These are phyloP conservation scores for Fusarium sp. DNA, from an alignment of 2,329 filamentous ascomycete genomes.

Conservation along the genomic window DNA sequence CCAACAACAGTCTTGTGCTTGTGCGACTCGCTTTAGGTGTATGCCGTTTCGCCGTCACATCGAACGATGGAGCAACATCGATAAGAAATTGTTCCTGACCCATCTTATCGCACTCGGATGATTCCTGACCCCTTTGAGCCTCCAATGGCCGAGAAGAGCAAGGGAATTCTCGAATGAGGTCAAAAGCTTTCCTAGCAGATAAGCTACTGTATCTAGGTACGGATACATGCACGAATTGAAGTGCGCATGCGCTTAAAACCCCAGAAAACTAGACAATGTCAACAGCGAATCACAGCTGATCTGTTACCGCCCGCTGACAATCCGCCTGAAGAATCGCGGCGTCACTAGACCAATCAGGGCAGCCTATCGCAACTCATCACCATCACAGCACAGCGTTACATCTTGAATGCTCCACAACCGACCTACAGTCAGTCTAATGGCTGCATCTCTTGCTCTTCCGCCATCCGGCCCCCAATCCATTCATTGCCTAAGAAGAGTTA, in stretches of 20 bases:
- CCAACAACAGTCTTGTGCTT: slow-evolving; percentile 33
- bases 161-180: slow-evolving; percentile 23
- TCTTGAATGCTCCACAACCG: slow-evolving; percentile 25
- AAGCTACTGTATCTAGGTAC: not conserved
- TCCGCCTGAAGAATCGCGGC: slow-evolving; percentile 31
- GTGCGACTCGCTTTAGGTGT: slow-evolving; percentile 19
- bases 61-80: slow-evolving; percentile 13
- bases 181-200: not conserved
- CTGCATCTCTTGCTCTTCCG: slow-evolving; percentile 22
- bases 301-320: slow-evolving; percentile 43
- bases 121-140: slow-evolving; percentile 22
- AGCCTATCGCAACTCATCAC: slow-evolving; percentile 29
- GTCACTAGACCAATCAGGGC: slow-evolving; percentile 40
- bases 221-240: slow-evolving; percentile 27
- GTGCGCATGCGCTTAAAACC: slow-evolving; percentile 28
- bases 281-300: slow-evolving; percentile 35
- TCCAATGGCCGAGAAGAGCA: slow-evolving; percentile 23
- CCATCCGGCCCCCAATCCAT: slow-evolving; percentile 30
- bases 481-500: slow-evolving; percentile 18
- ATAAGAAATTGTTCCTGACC: slow-evolving; percentile 10
- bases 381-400: slow-evolving; percentile 25
- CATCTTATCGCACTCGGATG: slow-evolving; percentile 12
- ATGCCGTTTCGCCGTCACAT: slow-evolving; percentile 4
- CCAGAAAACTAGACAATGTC: slow-evolving; percentile 4
- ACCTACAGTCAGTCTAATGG: not conserved